phyloP scores from a whole-genome alignment of 2,329 filamentous ascomycete genomes.

The Fusarium brevicatenulatum region DNA sequence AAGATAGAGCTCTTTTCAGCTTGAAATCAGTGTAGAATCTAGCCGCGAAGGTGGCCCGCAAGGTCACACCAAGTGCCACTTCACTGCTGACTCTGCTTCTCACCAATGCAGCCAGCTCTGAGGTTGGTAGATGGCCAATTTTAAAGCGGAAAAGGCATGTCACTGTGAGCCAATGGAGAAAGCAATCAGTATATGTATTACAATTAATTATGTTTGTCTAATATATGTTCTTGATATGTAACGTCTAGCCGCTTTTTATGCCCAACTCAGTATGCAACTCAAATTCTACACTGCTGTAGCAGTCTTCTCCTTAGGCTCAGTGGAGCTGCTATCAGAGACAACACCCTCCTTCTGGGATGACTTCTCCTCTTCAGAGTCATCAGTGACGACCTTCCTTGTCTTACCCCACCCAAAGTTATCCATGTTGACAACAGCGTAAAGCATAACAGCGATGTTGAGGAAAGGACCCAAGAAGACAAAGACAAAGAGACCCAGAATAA shows the following conservation, averaged over 20 bases:
- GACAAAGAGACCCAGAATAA: neutral
- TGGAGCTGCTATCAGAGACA: neutral
- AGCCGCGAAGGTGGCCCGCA: neutral
- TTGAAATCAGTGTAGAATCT: neutral
- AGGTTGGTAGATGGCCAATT: neutral
- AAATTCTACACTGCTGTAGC: neutral
- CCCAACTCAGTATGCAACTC: neutral
- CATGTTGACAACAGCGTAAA: neutral
- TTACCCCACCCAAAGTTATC: neutral
- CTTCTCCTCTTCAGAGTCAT: neutral
- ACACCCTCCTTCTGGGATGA: neutral
- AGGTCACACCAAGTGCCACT: neutral
- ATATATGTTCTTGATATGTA: neutral
- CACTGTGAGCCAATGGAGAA: neutral
- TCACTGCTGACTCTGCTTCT: neutral
- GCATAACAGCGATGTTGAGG: neutral
- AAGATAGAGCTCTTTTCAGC: neutral
- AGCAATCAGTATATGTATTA: neutral
- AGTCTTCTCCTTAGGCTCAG: neutral
- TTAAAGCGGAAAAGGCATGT: fast-evolving
- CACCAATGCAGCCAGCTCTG: too few species aligned
- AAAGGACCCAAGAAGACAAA: neutral
- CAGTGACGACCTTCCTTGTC: neutral
- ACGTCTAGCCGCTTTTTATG: neutral
- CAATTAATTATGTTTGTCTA: neutral